These are phyloP conservation scores for Mycena galopus DNA, from an alignment of 768 basidiomycete genomes.

Conservation along the genomic window DNA sequence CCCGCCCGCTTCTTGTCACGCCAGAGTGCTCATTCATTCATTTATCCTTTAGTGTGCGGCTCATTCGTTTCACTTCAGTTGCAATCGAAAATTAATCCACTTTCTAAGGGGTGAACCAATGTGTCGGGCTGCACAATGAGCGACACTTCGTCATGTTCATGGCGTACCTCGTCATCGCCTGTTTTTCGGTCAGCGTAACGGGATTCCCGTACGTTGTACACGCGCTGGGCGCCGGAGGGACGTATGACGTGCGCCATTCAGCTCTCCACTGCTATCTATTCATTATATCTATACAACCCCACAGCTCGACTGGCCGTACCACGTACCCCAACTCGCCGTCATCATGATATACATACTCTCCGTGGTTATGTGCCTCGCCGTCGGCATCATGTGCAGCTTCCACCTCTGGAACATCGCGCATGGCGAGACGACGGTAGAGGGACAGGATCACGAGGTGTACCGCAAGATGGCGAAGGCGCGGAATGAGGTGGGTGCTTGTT, in stretches of 20 bases:
- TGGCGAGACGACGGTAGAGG: constrained; percentile 93
- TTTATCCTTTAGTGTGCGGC: constrained; percentile 10
- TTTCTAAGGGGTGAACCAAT: constrained; percentile 93
- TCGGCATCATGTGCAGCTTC: constrained; percentile 78
- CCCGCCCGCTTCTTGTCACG: constrained; percentile 42
- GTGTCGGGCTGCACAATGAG: constrained; percentile 95
- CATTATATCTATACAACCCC: not conserved
- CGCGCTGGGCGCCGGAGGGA: constrained; percentile 65
- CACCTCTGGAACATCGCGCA: constrained; percentile 78
- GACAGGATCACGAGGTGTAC: constrained; percentile 89
- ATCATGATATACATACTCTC: constrained; percentile 83
- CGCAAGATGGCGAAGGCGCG: constrained; percentile 73
- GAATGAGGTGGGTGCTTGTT: constrained; percentile 77
- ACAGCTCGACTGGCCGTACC: constrained; percentile 66
- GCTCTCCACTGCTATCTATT: not conserved
- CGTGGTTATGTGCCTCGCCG: constrained; percentile 79
- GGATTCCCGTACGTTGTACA: constrained; percentile 74
- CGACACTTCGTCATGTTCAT: constrained; percentile 97
- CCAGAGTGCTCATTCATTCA: not conserved
- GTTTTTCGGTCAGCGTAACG: constrained; percentile 66
- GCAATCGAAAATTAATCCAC: constrained; percentile 5
- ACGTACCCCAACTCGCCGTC: constrained; percentile 77
- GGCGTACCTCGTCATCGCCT: constrained; percentile 82
- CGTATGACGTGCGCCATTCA: constrained; percentile 52
- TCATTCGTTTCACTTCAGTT: not conserved